A percentile compares a stretch with the other conserved stretches of the same genome.
These are phyloP conservation scores for Claviceps humidiphila DNA, from an alignment of 2,329 filamentous ascomycete genomes.

Conservation along the genomic window DNA sequence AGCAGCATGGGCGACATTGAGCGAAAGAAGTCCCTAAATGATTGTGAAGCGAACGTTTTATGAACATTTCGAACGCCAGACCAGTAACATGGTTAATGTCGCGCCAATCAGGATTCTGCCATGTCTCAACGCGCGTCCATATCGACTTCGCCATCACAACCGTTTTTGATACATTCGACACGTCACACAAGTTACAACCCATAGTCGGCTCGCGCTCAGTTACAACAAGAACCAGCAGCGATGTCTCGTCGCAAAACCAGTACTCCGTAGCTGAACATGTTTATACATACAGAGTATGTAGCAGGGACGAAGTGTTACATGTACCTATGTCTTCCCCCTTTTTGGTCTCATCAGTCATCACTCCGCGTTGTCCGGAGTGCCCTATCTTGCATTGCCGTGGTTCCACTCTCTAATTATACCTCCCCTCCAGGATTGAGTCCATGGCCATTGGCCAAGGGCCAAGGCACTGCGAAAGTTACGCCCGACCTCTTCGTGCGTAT, in stretches of 20 bases:
- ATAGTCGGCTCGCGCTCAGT: not conserved
- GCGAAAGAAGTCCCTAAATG: not conserved
- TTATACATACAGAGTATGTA: not conserved
- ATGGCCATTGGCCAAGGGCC: not conserved
- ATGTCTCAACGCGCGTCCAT: not conserved
- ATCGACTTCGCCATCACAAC: not conserved
- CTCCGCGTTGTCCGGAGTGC: constrained; percentile 7
- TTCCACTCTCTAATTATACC: not conserved
- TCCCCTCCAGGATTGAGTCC: not conserved
- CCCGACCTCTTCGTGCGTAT: not conserved
- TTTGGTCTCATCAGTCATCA: constrained; percentile 5
- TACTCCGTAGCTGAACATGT: too few species aligned
- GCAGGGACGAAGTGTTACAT: not conserved
- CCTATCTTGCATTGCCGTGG: not conserved
- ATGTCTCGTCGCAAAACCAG: not conserved
- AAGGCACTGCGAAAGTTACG: not conserved
- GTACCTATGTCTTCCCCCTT: not conserved
- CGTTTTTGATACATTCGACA: not conserved
- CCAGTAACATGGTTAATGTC: not conserved
- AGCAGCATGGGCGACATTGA: not conserved
- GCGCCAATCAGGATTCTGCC: not conserved
- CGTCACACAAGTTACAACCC: not conserved
- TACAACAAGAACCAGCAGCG: not conserved
- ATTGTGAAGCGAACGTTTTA: not conserved
- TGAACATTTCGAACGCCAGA: not conserved